Base-by-base conservation (phyloP, 1,284 basidiomycete species). In the Heterobasidion annosum region DNA sequence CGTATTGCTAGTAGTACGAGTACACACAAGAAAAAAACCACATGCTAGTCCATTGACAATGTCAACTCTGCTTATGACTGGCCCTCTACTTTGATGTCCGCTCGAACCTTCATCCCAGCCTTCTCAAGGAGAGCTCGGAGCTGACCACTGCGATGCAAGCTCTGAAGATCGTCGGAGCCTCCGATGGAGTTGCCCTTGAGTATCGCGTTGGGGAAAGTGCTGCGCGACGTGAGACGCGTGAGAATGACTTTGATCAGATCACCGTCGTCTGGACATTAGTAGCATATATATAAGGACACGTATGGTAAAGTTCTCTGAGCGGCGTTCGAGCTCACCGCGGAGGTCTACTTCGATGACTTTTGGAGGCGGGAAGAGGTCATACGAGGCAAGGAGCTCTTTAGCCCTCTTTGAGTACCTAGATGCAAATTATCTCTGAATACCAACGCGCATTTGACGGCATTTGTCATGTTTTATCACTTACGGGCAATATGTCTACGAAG, bases 191-290 rank as follows among this genome's bases (percentile, higher is more conserved):
- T 72, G 8, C 86, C 85, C 46, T 75, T 72, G 8, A 92, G 63
- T 45, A 93, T 63, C 54, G 88, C 70, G 59, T 92, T 91, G 0
- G 91, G 90, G 64, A 90, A 89, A 0, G 90, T 91, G 6, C 73
- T 66, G 33, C 76, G 83, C 1, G 69, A 67, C 0, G 90, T 92
- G 34, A 91, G 68, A 32, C 88, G 81, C 5, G 72, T 73, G 48
- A 93, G 70, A 25, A 91, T 69, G 3, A 71, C 67, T 64, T 91
- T 89, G 60, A 93, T 74, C 44, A 81, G 70, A 7, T 72, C 70
- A 0, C 75, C 70, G 62, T 93, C 71, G 61, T 92, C 91, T 59
- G 77, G 81, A 85, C 57, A 25, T 8, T 34, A 9, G 51, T 35
- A 13, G 15, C 49, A 7, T n/a, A 19, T 42, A 5, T 13, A 4